Evolutionary conservation across 805 yeast genomes (phyloP), one percentile per base, ranked within the genome.

Genomic region (Pichia thaimueangensis): DNA sequence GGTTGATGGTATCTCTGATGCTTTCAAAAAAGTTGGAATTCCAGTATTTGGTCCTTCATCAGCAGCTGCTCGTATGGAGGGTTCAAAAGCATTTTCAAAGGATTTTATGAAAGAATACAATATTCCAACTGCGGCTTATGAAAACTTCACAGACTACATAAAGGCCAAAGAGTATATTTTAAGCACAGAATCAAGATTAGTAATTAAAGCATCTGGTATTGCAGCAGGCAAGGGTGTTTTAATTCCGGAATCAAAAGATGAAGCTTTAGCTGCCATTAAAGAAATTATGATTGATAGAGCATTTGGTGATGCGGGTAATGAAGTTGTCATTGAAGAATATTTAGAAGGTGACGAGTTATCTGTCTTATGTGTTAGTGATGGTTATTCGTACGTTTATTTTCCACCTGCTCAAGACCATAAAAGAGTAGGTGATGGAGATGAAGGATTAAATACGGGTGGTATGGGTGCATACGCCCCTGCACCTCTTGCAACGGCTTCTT

Each of bases 391-490:
- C 57, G 76, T 80, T 60, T 89, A 86, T 60, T 75, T 93, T 45
- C 99, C 99, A 33, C 86, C 97, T 35, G 96, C 97, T 22, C 99
- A 93, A 68, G 99, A 93, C 62, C 99, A 93, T 68, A 93, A 93
- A 70, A 81, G 98, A 63, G 75, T 84, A 53, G 95, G 95, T 43
- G 86, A 94, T 57, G 89, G 89, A 47, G 99, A 93, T 63, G 70
- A 79, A 30, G 99, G 99, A 21, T 73, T 91, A 49, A 93, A 93
- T 68, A 93, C 99, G 30, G 99, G 99, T 53, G 99, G 99, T 50
- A 93, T 93, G 99, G 99, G 99, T 50, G 95, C 97, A 7, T 93
- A 93, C 59, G 93, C 97, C 7, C 99, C 99, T 25, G 95, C 97
- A 10, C 98, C 98, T 43, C 72, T 87, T 49, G 97, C 94, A 16